These are phyloP conservation scores for Luvunga scandens DNA, from an alignment of 345 rosid species.

Conservation along the genomic window DNA sequence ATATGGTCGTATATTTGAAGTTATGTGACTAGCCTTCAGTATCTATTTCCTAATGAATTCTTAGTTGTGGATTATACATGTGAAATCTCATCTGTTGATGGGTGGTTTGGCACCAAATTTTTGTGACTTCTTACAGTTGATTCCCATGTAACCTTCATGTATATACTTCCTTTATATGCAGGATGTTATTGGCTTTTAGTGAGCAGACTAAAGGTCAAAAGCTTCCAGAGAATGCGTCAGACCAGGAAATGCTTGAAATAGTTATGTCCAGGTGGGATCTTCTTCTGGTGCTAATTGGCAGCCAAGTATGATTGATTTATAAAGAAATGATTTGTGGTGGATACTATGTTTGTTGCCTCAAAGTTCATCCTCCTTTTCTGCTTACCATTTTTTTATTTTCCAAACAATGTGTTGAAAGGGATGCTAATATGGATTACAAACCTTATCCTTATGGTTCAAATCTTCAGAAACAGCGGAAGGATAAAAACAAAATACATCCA, in stretches of 20 bases:
- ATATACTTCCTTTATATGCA: constrained; percentile 34
- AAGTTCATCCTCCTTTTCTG: not conserved
- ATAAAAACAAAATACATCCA: not conserved
- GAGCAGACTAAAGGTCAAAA: constrained; percentile 80
- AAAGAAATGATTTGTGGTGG: not conserved
- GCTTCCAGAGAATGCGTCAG: constrained; percentile 74
- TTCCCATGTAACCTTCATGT: not conserved
- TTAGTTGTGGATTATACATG: not conserved
- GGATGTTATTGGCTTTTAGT: constrained; percentile 84
- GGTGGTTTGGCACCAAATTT: not conserved
- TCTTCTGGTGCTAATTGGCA: constrained; percentile 7
- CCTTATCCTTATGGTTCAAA: not conserved
- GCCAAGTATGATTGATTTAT: not conserved
- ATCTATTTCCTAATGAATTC: not conserved
- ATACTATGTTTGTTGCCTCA: not conserved
- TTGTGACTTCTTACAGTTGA: not conserved
- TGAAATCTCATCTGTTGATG: not conserved
- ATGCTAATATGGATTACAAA: not conserved
- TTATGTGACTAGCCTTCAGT: not conserved
- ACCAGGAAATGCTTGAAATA: constrained; percentile 86
- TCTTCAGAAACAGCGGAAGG: not conserved
- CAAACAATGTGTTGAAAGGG: not conserved
- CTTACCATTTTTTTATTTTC: not conserved
- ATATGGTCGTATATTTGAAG: not conserved
- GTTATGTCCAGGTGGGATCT: constrained; percentile 73